Base-by-base conservation (phyloP, 495 filamentous ascomycete species). In the Xylaria scruposa region DNA sequence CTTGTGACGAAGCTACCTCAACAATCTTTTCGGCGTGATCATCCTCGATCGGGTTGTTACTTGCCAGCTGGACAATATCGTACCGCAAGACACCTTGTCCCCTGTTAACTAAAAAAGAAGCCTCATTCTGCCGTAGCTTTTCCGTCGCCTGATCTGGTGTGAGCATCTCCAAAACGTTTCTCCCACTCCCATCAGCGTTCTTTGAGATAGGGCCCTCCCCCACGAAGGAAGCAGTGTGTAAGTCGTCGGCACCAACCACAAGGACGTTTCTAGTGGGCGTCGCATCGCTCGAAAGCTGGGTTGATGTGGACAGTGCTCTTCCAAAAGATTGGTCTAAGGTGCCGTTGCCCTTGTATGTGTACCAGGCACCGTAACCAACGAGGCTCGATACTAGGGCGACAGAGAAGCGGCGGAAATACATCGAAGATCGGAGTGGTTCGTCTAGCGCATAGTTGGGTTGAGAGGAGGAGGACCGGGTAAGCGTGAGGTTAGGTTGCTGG, bases 21-120 rank as follows among this genome's bases (percentile, higher is more conserved):
- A 98, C 92, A 71, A 98, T 97, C 87, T 97, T 97, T 83, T 98
- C 97, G 40, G 92, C 90, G 79, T 99, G 96, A 78, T 99, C 96
- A 77, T 99, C 96, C 82, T 99, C 96, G 71, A 99, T 99, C 0
- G 96, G 96, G 73, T 97, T 93, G 79, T 99, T 99, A 81, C 93
- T 97, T 3, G 94, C 91, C 70, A 98, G 87, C 81, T 98, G 96
- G 29, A 94, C 92, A n/a, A 97, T 86, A 81, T 99, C 96, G 77
- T 99, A 99, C 54, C 96, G 90, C 72, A 97, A 90, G 46, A 99
- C 95, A 21, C 96, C 96, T 77, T 93, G 88, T 31, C 95, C 96
- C 59, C 96, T 86, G 60, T 94, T 94, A 40, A 99, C 94, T 29
- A 94, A 79, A 80, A 95, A 98, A 54, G 94, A 97, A 81, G 97